Evolutionary conservation across 257 asterid genomes (phyloP).

Genomic region (Thymus mandschuricus): DNA sequence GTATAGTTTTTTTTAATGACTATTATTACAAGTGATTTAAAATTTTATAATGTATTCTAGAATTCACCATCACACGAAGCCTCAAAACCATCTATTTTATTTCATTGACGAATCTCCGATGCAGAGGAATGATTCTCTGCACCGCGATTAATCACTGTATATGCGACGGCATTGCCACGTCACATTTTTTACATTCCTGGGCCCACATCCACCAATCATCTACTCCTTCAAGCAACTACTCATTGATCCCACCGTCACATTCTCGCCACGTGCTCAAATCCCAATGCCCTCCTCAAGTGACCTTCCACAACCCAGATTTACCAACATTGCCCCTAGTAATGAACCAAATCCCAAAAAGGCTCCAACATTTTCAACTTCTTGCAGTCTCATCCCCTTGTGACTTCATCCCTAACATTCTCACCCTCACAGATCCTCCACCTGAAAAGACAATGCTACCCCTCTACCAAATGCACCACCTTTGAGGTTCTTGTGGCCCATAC

Average conservation of each 20-base stretch:
- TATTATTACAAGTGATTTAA: no score
- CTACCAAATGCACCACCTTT: conserved; percentile 70
- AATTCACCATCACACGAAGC: no score
- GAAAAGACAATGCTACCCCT: conserved; percentile 64
- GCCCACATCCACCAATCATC: conserved; percentile 60
- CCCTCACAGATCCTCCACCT: conserved; percentile 56
- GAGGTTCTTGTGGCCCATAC: conserved; percentile 76
- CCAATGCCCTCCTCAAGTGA: conserved; percentile 50
- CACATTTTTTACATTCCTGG: conserved; percentile 86
- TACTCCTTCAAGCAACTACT: no score
- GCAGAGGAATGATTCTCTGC: conserved; percentile 81
- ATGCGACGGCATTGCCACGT: conserved; percentile 82
- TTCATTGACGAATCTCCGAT: conserved; percentile 64
- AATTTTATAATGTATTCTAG: no score
- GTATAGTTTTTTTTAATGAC: no score
- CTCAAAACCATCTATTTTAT: no score
- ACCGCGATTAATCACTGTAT: conserved; percentile 74
- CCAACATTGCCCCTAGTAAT: conserved; percentile 30
- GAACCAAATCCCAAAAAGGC: conserved; percentile 18
- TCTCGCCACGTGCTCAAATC: conserved; percentile 72
- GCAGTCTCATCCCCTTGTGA: conserved; percentile 59
- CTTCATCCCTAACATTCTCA: conserved; percentile 62
- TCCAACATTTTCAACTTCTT: conserved; percentile 48
- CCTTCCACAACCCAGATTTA: conserved; percentile 53
- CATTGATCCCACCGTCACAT: conserved; percentile 54